Evolutionary conservation across 805 yeast genomes (phyloP), one percentile per base, ranked within the genome.

Genomic region (Zygotorulaspora florentina): DNA sequence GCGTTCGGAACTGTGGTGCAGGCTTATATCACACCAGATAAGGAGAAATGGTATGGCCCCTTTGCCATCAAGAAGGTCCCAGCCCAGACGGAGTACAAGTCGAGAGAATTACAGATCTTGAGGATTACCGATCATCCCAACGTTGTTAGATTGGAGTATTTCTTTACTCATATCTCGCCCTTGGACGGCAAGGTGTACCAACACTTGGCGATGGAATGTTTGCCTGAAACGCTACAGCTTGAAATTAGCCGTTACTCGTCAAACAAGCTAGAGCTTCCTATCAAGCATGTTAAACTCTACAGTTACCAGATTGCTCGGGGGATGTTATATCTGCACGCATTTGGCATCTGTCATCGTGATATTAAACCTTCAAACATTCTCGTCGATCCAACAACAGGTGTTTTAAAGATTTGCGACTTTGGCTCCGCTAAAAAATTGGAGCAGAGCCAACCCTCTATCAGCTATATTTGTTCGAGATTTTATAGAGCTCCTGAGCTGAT

Each of bases 401-500:
- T 75, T 5, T 71, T 86, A 50, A 86, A 86, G 62, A 82, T 86
- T 42, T 86, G 95, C 66, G 95, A 86, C 67, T 86, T 86, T 66
- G 95, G 95, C 17, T 79, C 87, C 35, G 95, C 95, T 5, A 86
- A 86, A 64, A 80, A 81, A 62, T 72, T 86, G 52, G 91, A 85
- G 62, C 79, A 79, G 41, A 78, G 80, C 52, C 90, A 85, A 63
- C 87, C 93, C n/a, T 83, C 95, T 1, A 96, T 90, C 52, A 85
- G 96, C 42, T 93, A 93, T 64, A 93, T 93, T 47, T 95, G 97
- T 67, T 88, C 96, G 18, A 80, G 99, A 58, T 93, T 89, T 66
- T 90, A 90, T 68, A 61, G 65, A 54, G 95, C 98, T 1, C 99
- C 99, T 0, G 99, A 93, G 66, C 76, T 93, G 49, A 86, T 93